Base-by-base conservation (phyloP, 192 early-diverging fungal species). In the Funneliformis geosporum region DNA sequence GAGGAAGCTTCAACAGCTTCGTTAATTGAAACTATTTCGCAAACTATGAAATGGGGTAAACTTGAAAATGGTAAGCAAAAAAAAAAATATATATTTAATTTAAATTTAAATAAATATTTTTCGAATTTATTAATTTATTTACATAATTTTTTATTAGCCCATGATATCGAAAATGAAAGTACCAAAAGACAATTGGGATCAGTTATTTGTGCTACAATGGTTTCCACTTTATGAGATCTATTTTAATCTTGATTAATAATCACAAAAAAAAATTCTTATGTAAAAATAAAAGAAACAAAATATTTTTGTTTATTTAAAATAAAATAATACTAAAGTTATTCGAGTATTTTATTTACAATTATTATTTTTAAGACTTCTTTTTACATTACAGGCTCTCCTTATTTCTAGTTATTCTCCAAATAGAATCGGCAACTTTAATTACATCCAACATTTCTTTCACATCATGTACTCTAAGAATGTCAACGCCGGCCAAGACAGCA, bases 361-460 rank as follows among this genome's bases (percentile, higher is more conserved):
- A 33, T 33, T n/a, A n/a, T n/a, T n/a, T 33, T 33, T 33, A 33
- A 33, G 33, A 33, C 33, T 33, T 2, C 33, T 33, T 33, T 33
- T 33, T 33, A 33, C 33, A 33, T 33, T 33, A 33, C 33, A 33
- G 2, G n/a, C 2, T 2, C 0, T 33, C 33, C 33, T 73, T 16
- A 73, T 50, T 28, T 21, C 25, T 28, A 47, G 46, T 39, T 38
- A 23, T 8, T 38, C 77, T 50, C 65, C 82, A 85, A 42, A 85
- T 85, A 4, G 78, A 81, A 84, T 99, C 98, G 11, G 95, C 88
- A 2, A 98, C 92, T 72, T 90, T 88, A 60, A 92, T 88, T 0
- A 98, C 96, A 78, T 99, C 95, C 40, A 86, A 80, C 93, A 97
- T 99, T 78, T 98, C 97, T 38, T 90, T 88, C 11, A 99, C 94